phyloP scores from a whole-genome alignment of 2,329 filamentous ascomycete genomes.

The Cadophora luteo-olivacea region DNA sequence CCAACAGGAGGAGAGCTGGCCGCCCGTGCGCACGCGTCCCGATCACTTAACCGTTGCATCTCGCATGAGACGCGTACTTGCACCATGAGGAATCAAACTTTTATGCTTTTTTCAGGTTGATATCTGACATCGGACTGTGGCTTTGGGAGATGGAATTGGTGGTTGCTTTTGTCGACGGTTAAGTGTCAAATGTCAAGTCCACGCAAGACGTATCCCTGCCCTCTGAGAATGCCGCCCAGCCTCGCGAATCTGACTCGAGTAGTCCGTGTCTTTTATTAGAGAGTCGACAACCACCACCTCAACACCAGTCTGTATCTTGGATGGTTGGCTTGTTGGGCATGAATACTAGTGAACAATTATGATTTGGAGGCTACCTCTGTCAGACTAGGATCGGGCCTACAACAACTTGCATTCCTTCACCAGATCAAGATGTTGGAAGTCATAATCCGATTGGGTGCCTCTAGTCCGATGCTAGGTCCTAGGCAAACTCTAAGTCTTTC shows the following conservation, averaged over 20 bases:
- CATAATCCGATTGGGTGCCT: slow-evolving; percentile 3
- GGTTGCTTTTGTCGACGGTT: not conserved
- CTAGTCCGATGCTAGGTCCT: not conserved
- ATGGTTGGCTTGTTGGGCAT: slow-evolving; percentile 4
- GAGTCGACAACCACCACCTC: too few species aligned
- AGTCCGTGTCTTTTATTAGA: not conserved
- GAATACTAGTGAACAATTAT: not conserved
- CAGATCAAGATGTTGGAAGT: slow-evolving; percentile 1
- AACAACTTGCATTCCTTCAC: not conserved
- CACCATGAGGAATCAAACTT: slow-evolving; percentile 8
- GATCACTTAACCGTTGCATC: not conserved
- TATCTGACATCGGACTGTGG: not conserved
- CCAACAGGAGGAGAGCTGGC: not conserved
- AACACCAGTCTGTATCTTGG: not conserved
- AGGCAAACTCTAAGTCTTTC: slow-evolving; percentile 2
- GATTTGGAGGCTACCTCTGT: not conserved
- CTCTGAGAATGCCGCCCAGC: not conserved
- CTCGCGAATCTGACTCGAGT: slow-evolving; percentile 14
- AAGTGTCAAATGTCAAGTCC: not conserved
- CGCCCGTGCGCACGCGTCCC: not conserved
- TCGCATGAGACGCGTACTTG: slow-evolving; percentile 21
- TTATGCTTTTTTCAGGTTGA: not conserved
- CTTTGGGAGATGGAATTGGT: not conserved
- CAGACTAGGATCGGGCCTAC: slow-evolving; percentile 1
- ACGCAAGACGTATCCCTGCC: not conserved